phyloP scores from a whole-genome alignment of 192 early-diverging fungal genomes.

The Rhizophagus clarus region DNA sequence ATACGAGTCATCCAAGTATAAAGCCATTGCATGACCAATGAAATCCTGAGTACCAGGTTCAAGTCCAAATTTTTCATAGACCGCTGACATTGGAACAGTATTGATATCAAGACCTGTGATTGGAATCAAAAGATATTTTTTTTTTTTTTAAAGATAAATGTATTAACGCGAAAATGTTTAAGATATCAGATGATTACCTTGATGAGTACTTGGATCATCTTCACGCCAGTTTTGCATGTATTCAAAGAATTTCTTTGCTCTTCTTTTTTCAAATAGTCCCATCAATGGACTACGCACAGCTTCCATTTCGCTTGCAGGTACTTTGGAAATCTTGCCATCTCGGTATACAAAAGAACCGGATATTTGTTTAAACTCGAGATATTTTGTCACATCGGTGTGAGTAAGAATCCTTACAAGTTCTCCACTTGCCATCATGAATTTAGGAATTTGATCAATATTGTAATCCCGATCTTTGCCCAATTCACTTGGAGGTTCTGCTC shows the following conservation, averaged over 20 bases:
- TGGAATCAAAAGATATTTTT: background rate
- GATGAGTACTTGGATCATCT: constrained; percentile 79
- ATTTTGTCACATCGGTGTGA: constrained; percentile 97
- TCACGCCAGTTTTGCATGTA: constrained; percentile 91
- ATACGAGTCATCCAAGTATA: constrained; percentile 88
- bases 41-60: constrained; percentile 96
- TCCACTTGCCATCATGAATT: constrained; percentile 99
- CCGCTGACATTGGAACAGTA: constrained; percentile 72
- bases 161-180: background rate
- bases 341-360: constrained; percentile 91
- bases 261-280: constrained; percentile 93
- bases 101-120: constrained; percentile 72
- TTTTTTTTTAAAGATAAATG: background rate
- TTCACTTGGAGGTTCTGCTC: constrained; percentile 47
- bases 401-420: constrained; percentile 96
- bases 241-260: constrained; percentile 93
- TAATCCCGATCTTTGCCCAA: constrained; percentile 86
- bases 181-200: constrained; percentile 40
- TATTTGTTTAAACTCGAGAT: constrained; percentile 97
- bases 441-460: constrained; percentile 98
- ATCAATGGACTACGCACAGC: constrained; percentile 84
- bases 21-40: constrained; percentile 95
- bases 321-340: constrained; percentile 91
- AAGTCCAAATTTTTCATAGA: constrained; percentile 92
- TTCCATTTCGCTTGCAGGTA: constrained; percentile 89